These are phyloP conservation scores for Guyanaporus albipodus DNA, from an alignment of 768 basidiomycete species.

Conservation along the genomic window DNA sequence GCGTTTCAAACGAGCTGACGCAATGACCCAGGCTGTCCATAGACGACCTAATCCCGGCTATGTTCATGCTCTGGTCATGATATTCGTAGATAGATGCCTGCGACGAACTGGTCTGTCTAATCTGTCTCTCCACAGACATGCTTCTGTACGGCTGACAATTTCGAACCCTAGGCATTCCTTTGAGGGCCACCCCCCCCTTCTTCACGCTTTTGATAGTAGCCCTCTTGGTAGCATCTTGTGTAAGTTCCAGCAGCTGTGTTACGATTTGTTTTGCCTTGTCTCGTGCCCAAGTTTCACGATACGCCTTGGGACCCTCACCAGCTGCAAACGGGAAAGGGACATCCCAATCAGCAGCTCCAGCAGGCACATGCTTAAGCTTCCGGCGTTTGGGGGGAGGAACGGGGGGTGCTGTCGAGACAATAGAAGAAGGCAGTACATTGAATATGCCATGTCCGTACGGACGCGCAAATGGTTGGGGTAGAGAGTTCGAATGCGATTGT, in stretches of 20 bases:
- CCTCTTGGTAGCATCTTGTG: conserved; percentile 57
- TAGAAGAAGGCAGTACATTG: not conserved
- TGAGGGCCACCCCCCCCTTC: not conserved
- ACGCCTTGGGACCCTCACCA: conserved; percentile 70
- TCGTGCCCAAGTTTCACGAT: conserved; percentile 59
- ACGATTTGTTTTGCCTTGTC: conserved; percentile 61
- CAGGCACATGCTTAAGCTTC: conserved; percentile 64
- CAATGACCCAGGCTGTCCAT: conserved; percentile 33
- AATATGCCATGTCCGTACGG: conserved; percentile 18
- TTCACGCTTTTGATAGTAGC: conserved; percentile 49
- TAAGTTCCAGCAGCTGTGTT: conserved; percentile 53
- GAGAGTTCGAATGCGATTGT: conserved; percentile 23
- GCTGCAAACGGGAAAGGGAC: conserved; percentile 71
- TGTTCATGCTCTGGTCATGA: not conserved
- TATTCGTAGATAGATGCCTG: not conserved
- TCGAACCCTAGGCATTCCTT: conserved; percentile 31
- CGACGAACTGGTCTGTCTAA: not conserved
- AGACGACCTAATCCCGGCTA: not conserved
- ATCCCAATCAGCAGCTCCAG: conserved; percentile 80
- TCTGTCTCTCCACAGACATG: conserved; percentile 16
- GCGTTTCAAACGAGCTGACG: conserved; percentile 36
- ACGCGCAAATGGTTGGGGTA: conserved; percentile 12
- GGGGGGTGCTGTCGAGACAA: not conserved
- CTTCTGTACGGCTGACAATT: conserved; percentile 32
- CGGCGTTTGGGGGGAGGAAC: conserved; percentile 49